Evolutionary conservation across 495 filamentous ascomycete genomes (phyloP).

Genomic region (Sporormia fimetaria): DNA sequence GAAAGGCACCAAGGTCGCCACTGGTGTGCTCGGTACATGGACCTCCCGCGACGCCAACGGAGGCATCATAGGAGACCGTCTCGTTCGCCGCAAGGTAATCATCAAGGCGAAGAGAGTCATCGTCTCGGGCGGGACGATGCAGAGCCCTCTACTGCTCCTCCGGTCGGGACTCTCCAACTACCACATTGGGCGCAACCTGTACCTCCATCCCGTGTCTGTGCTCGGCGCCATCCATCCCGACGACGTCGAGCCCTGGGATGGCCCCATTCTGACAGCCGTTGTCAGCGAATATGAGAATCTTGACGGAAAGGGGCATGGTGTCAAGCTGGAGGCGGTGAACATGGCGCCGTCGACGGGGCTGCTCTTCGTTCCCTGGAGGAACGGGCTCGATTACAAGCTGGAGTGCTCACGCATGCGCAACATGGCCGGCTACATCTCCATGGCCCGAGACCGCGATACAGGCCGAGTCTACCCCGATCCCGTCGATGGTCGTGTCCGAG

Average conservation of each 20-base stretch:
- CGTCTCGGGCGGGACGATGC: conserved; percentile 58
- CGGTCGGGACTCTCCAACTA: conserved; percentile 64
- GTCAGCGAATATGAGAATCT: conserved; percentile 71
- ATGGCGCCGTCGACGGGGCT: conserved; percentile 54
- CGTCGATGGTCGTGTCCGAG: conserved; percentile 45
- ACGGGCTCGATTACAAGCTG: conserved; percentile 57
- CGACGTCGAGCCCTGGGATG: conserved; percentile 67
- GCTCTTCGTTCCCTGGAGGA: conserved; percentile 49
- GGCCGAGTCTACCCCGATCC: conserved; percentile 71
- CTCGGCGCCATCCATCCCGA: conserved; percentile 53
- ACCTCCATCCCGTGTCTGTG: conserved; percentile 63
- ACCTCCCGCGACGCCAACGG: conserved; percentile 53
- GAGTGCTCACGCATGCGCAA: conserved; percentile 48
- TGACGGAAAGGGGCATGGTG: conserved; percentile 72
- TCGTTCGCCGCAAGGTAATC: conserved; percentile 45
- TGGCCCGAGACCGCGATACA: conserved; percentile 59
- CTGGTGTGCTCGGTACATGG: conserved; percentile 63
- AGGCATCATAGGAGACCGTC: conserved; percentile 40
- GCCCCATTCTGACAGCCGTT: conserved; percentile 61
- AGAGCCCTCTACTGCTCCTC: conserved; percentile 63
- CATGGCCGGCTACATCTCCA: conserved; percentile 54
- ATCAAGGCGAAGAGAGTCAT: conserved; percentile 78
- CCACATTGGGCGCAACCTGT: conserved; percentile 75
- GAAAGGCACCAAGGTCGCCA: conserved; percentile 45
- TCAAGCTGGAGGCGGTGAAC: conserved; percentile 59